Percentiles rank a stretch among this genome's conserved stretches.
Evolutionary conservation across 2,329 filamentous ascomycete genomes (phyloP).

Genomic region (Cordyceps cateniannulata): DNA sequence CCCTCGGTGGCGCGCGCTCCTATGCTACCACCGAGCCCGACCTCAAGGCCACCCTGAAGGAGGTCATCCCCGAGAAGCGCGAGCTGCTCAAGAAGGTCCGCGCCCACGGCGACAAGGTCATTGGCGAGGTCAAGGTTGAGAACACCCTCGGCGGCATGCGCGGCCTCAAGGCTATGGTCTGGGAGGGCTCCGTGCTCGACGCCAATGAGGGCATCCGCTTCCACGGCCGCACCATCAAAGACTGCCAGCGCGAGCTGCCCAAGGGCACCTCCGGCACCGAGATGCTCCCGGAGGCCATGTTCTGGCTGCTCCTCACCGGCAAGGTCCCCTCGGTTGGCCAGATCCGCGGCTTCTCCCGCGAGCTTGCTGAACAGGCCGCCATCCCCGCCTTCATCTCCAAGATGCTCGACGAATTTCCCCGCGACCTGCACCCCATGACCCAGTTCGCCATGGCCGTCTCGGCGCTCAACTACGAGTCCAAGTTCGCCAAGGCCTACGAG

Average conservation of each 20-base stretch:
- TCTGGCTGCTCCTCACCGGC: conserved; percentile 95
- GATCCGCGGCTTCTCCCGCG: conserved; percentile 72
- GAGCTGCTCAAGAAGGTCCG: conserved; percentile 94
- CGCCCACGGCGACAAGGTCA: conserved; percentile 69
- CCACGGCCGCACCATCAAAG: conserved; percentile 95
- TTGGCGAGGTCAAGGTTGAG: conserved; percentile 90
- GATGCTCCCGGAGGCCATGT: conserved; percentile 99
- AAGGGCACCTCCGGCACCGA: conserved; percentile 89
- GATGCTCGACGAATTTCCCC: conserved; percentile 86
- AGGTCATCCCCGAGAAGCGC: conserved; percentile 83
- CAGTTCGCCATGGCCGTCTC: conserved; percentile 94
- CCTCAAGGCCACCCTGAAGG: conserved; percentile 79
- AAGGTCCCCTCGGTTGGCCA: conserved; percentile 80
- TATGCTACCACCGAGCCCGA: conserved; percentile 80
- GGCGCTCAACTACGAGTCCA: conserved; percentile 89
- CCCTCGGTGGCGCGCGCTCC: conserved; percentile 36
- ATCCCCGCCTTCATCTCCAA: conserved; percentile 78
- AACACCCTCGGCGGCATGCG: conserved; percentile 96
- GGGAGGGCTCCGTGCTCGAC: conserved; percentile 96
- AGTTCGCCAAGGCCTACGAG: conserved; percentile 91
- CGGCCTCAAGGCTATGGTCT: conserved; percentile 95
- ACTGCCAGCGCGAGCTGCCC: conserved; percentile 88
- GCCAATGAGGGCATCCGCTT: conserved; percentile 97
- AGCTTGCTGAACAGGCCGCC: conserved; percentile 78
- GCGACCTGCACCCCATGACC: conserved; percentile 93